Percentiles rank a stretch among this genome's conserved stretches.
Conservation (phyloP, 192 early-diverging fungal genomes). For the Coemansia sp. region DNA sequence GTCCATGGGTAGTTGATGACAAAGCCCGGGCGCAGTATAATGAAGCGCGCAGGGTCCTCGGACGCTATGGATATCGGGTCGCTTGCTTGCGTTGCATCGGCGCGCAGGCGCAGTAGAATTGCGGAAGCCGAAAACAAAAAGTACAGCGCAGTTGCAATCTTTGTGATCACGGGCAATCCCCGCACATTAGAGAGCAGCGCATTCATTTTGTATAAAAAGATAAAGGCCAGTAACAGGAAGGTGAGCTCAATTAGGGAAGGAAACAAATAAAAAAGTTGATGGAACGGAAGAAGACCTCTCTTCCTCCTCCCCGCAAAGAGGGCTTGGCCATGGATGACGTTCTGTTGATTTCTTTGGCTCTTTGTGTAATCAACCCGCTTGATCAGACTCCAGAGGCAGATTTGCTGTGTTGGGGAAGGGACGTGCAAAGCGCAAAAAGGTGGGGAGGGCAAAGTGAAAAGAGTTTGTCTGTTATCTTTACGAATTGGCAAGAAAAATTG, state of each 20-base stretch:
- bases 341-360: not conserved
- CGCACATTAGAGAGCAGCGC: conserved; percentile 23
- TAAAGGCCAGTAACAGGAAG: not conserved
- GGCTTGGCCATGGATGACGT: too few relatives aligned
- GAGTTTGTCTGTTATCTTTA: not conserved
- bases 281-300: too few relatives aligned
- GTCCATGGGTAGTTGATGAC: conserved; percentile 50
- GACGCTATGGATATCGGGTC: conserved; percentile 15
- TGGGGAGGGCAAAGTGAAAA: not conserved
- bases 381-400: too few relatives aligned
- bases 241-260: not conserved
- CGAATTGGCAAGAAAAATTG: too few relatives aligned
- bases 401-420: too few relatives aligned
- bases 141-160: conserved; percentile 17
- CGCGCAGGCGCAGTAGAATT: conserved; percentile 17
- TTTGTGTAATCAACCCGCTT: not conserved
- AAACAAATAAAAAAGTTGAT: not conserved
- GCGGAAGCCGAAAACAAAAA: conserved; percentile 23
- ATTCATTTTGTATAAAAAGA: conserved; percentile 22
- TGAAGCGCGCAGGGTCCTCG: conserved; percentile 34
- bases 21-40: conserved; percentile 45
- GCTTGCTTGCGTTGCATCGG: not conserved
- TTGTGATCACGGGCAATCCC: conserved; percentile 42
- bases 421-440: not conserved
- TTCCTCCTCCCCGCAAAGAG: too few relatives aligned